A percentile compares a stretch with the other conserved stretches of the same genome.
phyloP scores from a whole-genome alignment of 495 filamentous ascomycete genomes.

The Penicillium crystallinum region DNA sequence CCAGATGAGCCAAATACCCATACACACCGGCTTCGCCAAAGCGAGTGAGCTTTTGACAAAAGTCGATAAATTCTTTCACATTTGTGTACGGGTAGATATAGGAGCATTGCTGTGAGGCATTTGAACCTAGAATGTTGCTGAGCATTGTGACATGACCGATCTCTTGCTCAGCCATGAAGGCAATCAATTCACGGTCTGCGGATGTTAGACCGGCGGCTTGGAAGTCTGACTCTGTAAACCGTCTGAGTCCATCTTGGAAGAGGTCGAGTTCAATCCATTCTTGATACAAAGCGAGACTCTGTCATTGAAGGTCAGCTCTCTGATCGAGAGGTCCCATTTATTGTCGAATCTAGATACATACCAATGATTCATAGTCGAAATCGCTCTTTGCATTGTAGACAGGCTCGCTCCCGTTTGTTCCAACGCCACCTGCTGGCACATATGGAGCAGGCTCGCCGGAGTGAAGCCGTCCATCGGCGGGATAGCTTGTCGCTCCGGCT shows the following conservation, averaged over 20 bases:
- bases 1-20: slow-evolving; percentile 76
- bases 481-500: slow-evolving; percentile 56
- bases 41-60: slow-evolving; percentile 80
- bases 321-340: not conserved
- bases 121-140: slow-evolving; percentile 70
- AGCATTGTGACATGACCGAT: slow-evolving; percentile 73
- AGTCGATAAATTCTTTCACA: slow-evolving; percentile 77
- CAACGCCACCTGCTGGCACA: slow-evolving; percentile 68
- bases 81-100: slow-evolving; percentile 81
- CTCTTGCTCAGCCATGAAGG: slow-evolving; percentile 86
- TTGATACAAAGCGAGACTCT: slow-evolving; percentile 63
- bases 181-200: slow-evolving; percentile 65
- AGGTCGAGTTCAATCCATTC: slow-evolving; percentile 88
- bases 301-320: slow-evolving; percentile 21
- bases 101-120: slow-evolving; percentile 65
- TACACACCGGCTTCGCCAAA: slow-evolving; percentile 80
- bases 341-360: slow-evolving; percentile 10
- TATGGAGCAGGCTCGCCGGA: slow-evolving; percentile 65
- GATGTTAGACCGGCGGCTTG: slow-evolving; percentile 58
- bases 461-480: slow-evolving; percentile 62
- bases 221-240: slow-evolving; percentile 69
- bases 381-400: slow-evolving; percentile 68
- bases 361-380: slow-evolving; percentile 69
- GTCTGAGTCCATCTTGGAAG: slow-evolving; percentile 72
- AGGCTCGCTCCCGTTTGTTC: slow-evolving; percentile 71